Conservation (phyloP, 2,329 filamentous ascomycete genomes). For the Colletotrichum sp. region DNA sequence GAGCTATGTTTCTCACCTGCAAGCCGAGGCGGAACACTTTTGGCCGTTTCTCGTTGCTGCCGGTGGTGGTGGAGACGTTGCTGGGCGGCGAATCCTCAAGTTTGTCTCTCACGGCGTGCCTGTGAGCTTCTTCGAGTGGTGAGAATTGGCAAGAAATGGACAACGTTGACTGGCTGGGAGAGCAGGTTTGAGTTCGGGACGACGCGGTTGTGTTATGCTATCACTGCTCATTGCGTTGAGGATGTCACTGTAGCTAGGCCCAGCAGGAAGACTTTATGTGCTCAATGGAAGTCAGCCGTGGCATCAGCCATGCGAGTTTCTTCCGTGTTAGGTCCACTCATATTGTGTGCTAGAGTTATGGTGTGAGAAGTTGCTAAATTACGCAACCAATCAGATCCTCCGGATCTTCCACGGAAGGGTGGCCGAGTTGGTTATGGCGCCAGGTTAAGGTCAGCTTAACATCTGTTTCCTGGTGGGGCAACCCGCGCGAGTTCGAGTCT, state of each 20-base stretch:
- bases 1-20: background rate
- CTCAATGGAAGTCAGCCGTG: background rate
- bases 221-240: background rate
- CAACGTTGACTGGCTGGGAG: background rate
- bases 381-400: background rate
- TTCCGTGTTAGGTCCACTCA: fast-evolving
- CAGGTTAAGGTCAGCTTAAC: constrained; percentile 11
- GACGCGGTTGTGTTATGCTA: background rate
- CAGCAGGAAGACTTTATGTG: background rate
- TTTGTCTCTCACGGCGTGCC: background rate
- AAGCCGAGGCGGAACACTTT: background rate
- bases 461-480: constrained; percentile 12
- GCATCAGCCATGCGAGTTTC: background rate
- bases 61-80: background rate
- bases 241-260: background rate
- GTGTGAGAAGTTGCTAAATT: fast-evolving
- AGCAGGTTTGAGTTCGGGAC: background rate
- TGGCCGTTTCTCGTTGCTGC: background rate
- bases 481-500: constrained; percentile 13
- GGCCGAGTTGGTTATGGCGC: constrained; percentile 13
- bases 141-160: background rate
- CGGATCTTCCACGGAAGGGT: background rate
- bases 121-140: background rate
- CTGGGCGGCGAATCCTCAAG: background rate
- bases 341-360: fast-evolving